Conservation (phyloP, 179 eudicot species). For the Beta corolliflora region DNA sequence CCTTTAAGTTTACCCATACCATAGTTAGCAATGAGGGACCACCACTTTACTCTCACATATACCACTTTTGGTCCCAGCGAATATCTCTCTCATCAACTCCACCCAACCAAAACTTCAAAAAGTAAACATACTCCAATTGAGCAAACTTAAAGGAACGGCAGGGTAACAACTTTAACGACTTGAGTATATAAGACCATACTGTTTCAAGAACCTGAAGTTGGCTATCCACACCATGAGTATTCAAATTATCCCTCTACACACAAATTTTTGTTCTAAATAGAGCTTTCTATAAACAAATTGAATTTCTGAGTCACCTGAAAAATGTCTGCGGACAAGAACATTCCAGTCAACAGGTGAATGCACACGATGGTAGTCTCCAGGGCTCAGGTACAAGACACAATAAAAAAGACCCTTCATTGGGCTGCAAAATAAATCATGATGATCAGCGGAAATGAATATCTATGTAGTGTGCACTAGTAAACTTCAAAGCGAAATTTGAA, state of each 20-base stretch:
- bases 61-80: too few relatives aligned
- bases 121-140: too few relatives aligned
- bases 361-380: slow-evolving; percentile 95
- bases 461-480: background rate
- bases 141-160: too few relatives aligned
- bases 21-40: too few relatives aligned
- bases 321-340: slow-evolving; percentile 76
- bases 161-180: background rate
- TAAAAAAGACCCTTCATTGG: slow-evolving; percentile 91
- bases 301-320: slow-evolving; percentile 57
- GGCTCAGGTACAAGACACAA: slow-evolving; percentile 89
- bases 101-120: too few relatives aligned
- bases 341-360: slow-evolving; percentile 99
- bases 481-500: background rate
- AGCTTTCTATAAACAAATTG: background rate
- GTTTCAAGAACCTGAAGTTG: slow-evolving; percentile 3
- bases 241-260: background rate
- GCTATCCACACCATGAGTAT: slow-evolving; percentile 15
- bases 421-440: slow-evolving; percentile 47
- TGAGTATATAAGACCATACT: background rate
- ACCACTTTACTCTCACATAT: too few relatives aligned
- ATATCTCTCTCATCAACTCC: too few relatives aligned
- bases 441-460: background rate
- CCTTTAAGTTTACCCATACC: too few relatives aligned
- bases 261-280: background rate